A percentile compares a stretch with the other conserved stretches of the same genome.
Conservation (phyloP, 2,329 filamentous ascomycete species). For the Pezicula rhizophila region DNA sequence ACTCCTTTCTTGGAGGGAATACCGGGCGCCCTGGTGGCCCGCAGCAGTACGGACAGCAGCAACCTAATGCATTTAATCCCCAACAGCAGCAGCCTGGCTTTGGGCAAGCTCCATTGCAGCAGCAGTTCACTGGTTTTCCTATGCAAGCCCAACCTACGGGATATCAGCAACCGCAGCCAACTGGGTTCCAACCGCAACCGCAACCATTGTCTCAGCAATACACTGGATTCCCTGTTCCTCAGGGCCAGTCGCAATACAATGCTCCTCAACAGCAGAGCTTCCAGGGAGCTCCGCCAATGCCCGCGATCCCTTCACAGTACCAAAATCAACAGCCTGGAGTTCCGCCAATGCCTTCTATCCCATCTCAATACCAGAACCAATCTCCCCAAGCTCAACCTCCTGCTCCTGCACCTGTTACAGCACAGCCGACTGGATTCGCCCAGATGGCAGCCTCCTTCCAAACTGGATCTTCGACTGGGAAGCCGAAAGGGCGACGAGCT, state of each 20-base stretch:
- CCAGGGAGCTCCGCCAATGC: conserved; percentile 26
- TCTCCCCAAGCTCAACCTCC: conserved; percentile 34
- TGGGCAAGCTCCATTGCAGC: conserved; percentile 28
- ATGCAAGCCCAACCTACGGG: conserved; percentile 24
- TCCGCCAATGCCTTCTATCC: conserved; percentile 27
- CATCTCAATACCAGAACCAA: conserved; percentile 34
- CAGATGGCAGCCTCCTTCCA: conserved; percentile 63
- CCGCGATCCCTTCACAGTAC: conserved; percentile 27
- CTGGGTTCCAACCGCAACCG: conserved; percentile 47
- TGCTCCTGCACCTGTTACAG: conserved; percentile 51
- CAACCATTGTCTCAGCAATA: conserved; percentile 50
- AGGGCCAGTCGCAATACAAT: conserved; percentile 36
- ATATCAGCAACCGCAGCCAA: conserved; percentile 48
- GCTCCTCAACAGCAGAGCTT: conserved; percentile 38
- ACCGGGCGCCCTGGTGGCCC: conserved; percentile 68
- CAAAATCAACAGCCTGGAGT: conserved; percentile 20
- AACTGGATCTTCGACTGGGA: conserved; percentile 35
- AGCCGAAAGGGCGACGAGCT: conserved; percentile 39
- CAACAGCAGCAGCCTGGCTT: conserved; percentile 32
- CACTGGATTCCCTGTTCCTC: conserved; percentile 48
- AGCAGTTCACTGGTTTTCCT: conserved; percentile 25
- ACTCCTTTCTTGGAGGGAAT: conserved; percentile 75
- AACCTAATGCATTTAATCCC: conserved; percentile 13
- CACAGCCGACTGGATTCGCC: conserved; percentile 59
- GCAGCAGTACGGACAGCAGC: conserved; percentile 43